A percentile compares a stretch with the other conserved stretches of the same genome.
Conservation (phyloP, 2,329 filamentous ascomycete species). For the Pestalotiopsis sp. region DNA sequence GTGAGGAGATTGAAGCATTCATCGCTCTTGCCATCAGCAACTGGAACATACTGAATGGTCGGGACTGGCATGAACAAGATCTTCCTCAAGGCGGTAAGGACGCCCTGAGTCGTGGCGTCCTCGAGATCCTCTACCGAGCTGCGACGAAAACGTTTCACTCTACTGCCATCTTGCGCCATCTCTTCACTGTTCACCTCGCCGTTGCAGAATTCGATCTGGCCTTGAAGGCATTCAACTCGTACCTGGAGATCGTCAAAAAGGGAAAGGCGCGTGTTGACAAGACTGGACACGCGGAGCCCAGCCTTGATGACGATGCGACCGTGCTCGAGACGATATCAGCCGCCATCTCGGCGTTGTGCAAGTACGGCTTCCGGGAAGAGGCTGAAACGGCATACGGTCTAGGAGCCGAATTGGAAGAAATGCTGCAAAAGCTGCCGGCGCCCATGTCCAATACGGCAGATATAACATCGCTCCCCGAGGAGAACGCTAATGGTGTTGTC, state of each 20-base stretch:
- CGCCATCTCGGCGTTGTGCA: conserved; percentile 78
- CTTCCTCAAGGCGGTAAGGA: conserved; percentile 81
- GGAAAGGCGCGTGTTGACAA: conserved; percentile 85
- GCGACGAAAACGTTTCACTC: conserved; percentile 96
- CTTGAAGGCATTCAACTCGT: conserved; percentile 88
- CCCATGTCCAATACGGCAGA: conserved; percentile 27
- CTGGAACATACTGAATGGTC: conserved; percentile 80
- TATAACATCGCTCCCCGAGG: conserved; percentile 32
- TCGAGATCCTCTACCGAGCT: conserved; percentile 88
- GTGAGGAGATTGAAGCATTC: conserved; percentile 80
- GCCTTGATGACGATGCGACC: conserved; percentile 76
- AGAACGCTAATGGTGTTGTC: conserved; percentile 30
- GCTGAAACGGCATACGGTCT: conserved; percentile 79
- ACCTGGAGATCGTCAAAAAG: conserved; percentile 83
- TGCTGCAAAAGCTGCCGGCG: conserved; percentile 63
- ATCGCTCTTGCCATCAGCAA: conserved; percentile 79
- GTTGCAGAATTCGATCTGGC: conserved; percentile 91
- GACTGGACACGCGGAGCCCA: conserved; percentile 68
- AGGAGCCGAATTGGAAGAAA: conserved; percentile 70
- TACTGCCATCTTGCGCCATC: conserved; percentile 78
- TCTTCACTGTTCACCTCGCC: conserved; percentile 86
- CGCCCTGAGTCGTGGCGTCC: conserved; percentile 71
- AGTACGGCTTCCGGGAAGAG: conserved; percentile 74
- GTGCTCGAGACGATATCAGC: conserved; percentile 79
- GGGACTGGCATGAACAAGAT: conserved; percentile 78